A percentile compares a stretch with the other conserved stretches of the same genome.
These are phyloP conservation scores for Russula vinacea DNA, from an alignment of 768 basidiomycete genomes.

Conservation along the genomic window DNA sequence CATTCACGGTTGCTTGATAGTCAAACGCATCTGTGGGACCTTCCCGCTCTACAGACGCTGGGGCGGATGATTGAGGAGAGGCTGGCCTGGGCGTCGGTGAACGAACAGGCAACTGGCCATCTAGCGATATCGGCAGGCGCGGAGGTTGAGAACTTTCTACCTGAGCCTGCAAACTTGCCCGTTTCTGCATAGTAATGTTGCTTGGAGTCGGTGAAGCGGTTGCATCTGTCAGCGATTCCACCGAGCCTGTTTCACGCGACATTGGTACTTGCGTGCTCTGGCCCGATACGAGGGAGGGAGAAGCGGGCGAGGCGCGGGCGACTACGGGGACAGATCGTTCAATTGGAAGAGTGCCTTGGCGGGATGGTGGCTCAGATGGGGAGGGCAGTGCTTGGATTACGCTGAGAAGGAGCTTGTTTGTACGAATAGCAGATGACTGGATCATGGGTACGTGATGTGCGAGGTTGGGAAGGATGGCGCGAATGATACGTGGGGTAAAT, in stretches of 20 bases:
- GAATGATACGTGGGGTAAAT: slow-evolving; percentile 89
- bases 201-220: slow-evolving; percentile 29
- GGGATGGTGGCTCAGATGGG: slow-evolving; percentile 50
- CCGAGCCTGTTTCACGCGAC: slow-evolving; percentile 48
- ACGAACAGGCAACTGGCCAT: slow-evolving; percentile 29
- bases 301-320: slow-evolving; percentile 44
- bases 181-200: slow-evolving; percentile 31
- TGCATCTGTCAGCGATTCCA: slow-evolving; percentile 44
- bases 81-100: slow-evolving; percentile 35
- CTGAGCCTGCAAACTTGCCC: slow-evolving; percentile 20
- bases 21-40: slow-evolving; percentile 67
- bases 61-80: slow-evolving; percentile 29
- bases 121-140: slow-evolving; percentile 15
- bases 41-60: slow-evolving; percentile 42
- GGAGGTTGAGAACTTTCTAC: slow-evolving; percentile 1
- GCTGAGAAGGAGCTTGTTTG: slow-evolving; percentile 78
- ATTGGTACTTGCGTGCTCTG: slow-evolving; percentile 42
- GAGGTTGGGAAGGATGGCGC: slow-evolving; percentile 90
- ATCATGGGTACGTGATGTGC: slow-evolving; percentile 90
- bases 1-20: slow-evolving; percentile 89
- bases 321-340: slow-evolving; percentile 32
- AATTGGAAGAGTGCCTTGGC: slow-evolving; percentile 34
- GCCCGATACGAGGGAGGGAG: slow-evolving; percentile 57
- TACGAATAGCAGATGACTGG: slow-evolving; percentile 78
- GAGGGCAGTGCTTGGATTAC: slow-evolving; percentile 85